A percentile compares a stretch with the other conserved stretches of the same genome.
Evolutionary conservation across 352 stramenopile species (phyloP).

Genomic region (Phytophthora sp.): DNA sequence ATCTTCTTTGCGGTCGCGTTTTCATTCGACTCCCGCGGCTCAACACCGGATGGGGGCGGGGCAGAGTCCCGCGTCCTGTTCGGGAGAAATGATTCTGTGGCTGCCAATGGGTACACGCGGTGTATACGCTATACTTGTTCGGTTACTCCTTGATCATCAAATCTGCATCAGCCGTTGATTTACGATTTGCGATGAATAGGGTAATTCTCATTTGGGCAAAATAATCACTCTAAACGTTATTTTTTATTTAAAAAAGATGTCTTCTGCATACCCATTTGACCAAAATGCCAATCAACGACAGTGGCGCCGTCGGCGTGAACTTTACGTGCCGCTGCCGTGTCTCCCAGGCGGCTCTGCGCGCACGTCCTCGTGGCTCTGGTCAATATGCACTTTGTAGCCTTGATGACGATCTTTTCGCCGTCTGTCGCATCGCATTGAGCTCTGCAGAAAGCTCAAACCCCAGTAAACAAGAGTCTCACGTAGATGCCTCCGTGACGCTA

Average conservation of each 20-base stretch:
- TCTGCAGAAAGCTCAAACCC: neutral
- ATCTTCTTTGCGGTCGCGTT: neutral
- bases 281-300: slow-evolving; percentile 26
- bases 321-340: slow-evolving; percentile 72
- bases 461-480: neutral
- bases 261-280: slow-evolving; percentile 12
- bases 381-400: slow-evolving; percentile 45
- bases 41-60: neutral
- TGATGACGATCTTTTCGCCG: slow-evolving; percentile 16
- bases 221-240: no score
- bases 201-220: no score
- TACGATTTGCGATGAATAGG: no score
- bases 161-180: neutral
- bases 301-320: slow-evolving; percentile 35
- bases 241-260: no score
- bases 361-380: slow-evolving; percentile 37
- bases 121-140: neutral
- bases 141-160: neutral
- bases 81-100: neutral
- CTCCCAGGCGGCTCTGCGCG: slow-evolving; percentile 37
- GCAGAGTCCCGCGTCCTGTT: no score
- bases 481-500: slow-evolving; percentile 46
- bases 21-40: no score
- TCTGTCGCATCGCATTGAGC: slow-evolving; percentile 58
- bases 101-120: neutral